Conservation (phyloP, 2,329 filamentous ascomycete genomes). For the Aspergillus sp. region DNA sequence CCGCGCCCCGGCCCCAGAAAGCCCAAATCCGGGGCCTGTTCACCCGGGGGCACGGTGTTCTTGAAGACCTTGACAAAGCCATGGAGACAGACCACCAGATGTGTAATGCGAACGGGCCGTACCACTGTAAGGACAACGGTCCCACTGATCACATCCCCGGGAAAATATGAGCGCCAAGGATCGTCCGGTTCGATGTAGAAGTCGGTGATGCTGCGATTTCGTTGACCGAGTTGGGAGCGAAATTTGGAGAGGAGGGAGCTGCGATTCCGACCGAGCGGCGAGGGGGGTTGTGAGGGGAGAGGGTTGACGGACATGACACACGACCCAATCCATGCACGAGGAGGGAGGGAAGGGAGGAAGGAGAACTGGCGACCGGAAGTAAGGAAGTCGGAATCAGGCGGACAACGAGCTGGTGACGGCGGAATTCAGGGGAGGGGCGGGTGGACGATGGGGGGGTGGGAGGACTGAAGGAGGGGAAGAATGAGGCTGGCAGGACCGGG, state of each 20-base stretch:
- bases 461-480: conserved; percentile 4
- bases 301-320: conserved; percentile 47
- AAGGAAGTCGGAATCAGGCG: no score
- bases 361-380: not conserved
- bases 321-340: conserved; percentile 39
- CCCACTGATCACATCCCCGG: conserved; percentile 64
- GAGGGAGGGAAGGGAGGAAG: conserved; percentile 15
- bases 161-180: conserved; percentile 63
- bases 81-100: conserved; percentile 64
- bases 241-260: conserved; percentile 55
- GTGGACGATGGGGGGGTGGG: conserved; percentile 2
- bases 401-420: no score
- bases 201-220: conserved; percentile 60
- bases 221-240: conserved; percentile 55
- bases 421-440: not conserved
- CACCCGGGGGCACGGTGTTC: conserved; percentile 59
- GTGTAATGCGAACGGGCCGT: conserved; percentile 64
- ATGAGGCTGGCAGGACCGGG: conserved; percentile 1
- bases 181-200: conserved; percentile 65
- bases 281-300: conserved; percentile 33
- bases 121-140: conserved; percentile 61
- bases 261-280: conserved; percentile 44
- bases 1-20: conserved; percentile 58
- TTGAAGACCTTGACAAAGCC: conserved; percentile 68
- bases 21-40: conserved; percentile 52